A percentile compares a stretch with the other conserved stretches of the same genome.
These are phyloP conservation scores for Monoraphidium neglectum DNA, from an alignment of 139 green algal genomes.

Conservation along the genomic window DNA sequence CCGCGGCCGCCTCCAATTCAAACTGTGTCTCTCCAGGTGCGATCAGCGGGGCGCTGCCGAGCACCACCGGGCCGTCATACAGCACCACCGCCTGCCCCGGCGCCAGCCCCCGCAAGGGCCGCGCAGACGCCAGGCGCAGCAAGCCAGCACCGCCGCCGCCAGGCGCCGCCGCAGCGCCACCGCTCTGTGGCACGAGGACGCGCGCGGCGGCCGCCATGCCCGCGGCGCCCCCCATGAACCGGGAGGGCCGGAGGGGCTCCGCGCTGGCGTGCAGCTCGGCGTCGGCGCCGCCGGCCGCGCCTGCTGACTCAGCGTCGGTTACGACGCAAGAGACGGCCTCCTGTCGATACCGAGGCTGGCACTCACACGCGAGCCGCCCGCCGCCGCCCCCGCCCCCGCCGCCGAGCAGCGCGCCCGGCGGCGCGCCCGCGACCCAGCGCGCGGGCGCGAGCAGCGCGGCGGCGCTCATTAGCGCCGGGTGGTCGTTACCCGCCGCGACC, in stretches of 20 bases:
- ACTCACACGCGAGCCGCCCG: conserved; percentile 23
- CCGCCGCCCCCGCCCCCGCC: neutral
- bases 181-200: neutral
- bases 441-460: conserved; percentile 42
- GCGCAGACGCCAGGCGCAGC: conserved; percentile 46
- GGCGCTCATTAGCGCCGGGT: conserved; percentile 61
- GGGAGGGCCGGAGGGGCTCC: neutral
- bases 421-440: conserved; percentile 59
- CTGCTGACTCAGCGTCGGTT: neutral
- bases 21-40: conserved; percentile 39
- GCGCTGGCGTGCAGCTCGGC: neutral
- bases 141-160: neutral
- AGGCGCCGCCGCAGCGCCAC: conserved; percentile 3
- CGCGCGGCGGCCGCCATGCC: neutral
- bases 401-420: neutral
- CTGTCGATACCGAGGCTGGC: conserved; percentile 64
- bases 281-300: neutral
- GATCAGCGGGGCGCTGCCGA: conserved; percentile 60
- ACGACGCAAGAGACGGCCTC: conserved; percentile 28
- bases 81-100: conserved; percentile 77
- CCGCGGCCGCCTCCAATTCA: conserved; percentile 22
- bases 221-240: neutral
- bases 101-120: conserved; percentile 57
- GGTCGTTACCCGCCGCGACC: conserved; percentile 55
- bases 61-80: conserved; percentile 72